phyloP scores from a whole-genome alignment of 768 basidiomycete species.

The Naganishia antarctica region DNA sequence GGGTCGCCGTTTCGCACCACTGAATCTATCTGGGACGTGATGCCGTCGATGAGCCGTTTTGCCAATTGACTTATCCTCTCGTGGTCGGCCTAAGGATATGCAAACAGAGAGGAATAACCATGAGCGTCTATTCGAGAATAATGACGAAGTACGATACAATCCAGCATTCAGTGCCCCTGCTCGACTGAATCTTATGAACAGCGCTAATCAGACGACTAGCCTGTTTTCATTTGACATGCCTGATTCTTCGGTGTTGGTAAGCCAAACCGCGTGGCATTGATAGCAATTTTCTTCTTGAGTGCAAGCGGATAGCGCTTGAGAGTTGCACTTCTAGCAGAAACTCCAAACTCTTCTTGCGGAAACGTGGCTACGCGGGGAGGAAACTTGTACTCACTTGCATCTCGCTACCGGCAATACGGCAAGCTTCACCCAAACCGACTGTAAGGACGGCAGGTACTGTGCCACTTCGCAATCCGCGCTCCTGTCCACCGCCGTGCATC shows the following conservation, averaged over 20 bases:
- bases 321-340: too few relatives aligned
- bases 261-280: not conserved
- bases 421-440: conserved; percentile 92
- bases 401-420: conserved; percentile 81
- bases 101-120: not conserved
- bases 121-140: not conserved
- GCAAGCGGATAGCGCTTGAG: too few relatives aligned
- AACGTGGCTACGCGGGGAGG: too few relatives aligned
- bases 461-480: conserved; percentile 90
- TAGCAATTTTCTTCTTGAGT: conserved; percentile 1
- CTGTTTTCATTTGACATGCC: not conserved
- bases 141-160: not conserved
- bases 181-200: conserved; percentile 49
- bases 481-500: conserved; percentile 92
- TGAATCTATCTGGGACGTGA: conserved; percentile 77
- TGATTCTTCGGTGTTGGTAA: too few relatives aligned
- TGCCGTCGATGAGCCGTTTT: conserved; percentile 70
- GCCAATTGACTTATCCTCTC: conserved; percentile 67
- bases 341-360: too few relatives aligned
- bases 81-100: conserved; percentile 68
- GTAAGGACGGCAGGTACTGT: conserved; percentile 81
- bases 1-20: conserved; percentile 91
- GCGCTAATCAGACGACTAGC: not conserved
- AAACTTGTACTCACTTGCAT: conserved; percentile 69
- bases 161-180: conserved; percentile 85